Base-by-base conservation (phyloP, 768 basidiomycete species). In the Amanita fuliginea region DNA sequence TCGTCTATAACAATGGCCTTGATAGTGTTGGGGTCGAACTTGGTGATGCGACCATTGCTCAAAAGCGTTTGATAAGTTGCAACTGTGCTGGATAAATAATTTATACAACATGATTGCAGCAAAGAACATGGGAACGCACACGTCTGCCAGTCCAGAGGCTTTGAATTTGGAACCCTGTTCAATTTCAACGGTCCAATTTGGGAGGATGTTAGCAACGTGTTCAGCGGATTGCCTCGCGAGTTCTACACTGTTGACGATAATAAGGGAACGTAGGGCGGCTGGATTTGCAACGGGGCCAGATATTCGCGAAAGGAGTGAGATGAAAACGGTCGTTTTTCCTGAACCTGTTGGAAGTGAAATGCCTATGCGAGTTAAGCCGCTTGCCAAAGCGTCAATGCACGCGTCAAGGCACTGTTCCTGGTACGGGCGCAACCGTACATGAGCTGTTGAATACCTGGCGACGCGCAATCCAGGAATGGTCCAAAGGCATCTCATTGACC, bases 281-380 rank as follows among this genome's bases (percentile, higher is more conserved):
- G 72, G 66, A 33, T 71, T 67, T 6, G 61, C 58, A 3, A 52
- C 41, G 1, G 77, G 75, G 6, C 79, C 59, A 6, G 62, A 51
- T 26, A 95, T 72, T 5, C 79, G 75, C 7, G 81, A 78, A 16
- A 95, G 72, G 18, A 97, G 77, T 3, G 80, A 78, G 33, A 93
- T 80, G 65, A 98, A 98, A 47, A 96, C 84, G 0, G 89, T 87
- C 0, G 94, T 98, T 65, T 98, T 97, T 3, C 81, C 81, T 14
- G 87, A 77, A 21, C 90, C 91, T 28, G 89, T 90, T 37, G 91
- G 90, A 4, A 90, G 66, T 6, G 86, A 90, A 18, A 91, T 84
- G 13, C 88, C 90, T 14, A 92, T 82, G 24, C 90, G 80, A 6
- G 81, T 76, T 40, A 65, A 65, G n/a, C 91, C 89, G 22, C 70